These are phyloP conservation scores for Zostera marina DNA, from an alignment of 116 monocot species.

Conservation along the genomic window DNA sequence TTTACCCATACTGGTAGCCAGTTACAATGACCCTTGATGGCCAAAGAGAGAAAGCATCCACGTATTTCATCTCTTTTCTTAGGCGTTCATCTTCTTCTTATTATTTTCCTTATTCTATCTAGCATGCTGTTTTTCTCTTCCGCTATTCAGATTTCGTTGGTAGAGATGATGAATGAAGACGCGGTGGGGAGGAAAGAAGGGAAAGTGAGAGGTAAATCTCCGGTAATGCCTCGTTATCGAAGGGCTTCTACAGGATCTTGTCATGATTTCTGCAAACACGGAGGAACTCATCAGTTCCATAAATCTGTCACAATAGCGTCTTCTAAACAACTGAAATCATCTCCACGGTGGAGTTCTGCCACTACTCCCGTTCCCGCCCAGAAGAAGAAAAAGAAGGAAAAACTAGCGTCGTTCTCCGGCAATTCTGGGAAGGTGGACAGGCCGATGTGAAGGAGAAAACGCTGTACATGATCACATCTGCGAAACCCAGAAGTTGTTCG, in stretches of 20 bases:
- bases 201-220: constrained; percentile 1
- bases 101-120: too few species aligned
- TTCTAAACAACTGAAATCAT: background rate
- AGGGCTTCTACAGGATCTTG: constrained; percentile 25
- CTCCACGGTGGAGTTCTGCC: too few species aligned
- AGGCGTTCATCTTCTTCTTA: too few species aligned
- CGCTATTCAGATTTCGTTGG: too few species aligned
- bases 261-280: constrained; percentile 48
- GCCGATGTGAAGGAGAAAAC: constrained; percentile 23
- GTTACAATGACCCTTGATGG: too few species aligned
- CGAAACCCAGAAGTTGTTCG: background rate
- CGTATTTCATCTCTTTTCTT: too few species aligned
- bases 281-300: constrained; percentile 14
- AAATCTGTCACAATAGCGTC: constrained; percentile 4
- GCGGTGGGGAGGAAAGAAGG: background rate
- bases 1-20: too few species aligned
- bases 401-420: constrained; percentile 3
- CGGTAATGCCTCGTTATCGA: constrained; percentile 24
- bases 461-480: constrained; percentile 11
- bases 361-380: too few species aligned
- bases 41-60: too few species aligned
- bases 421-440: background rate
- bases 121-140: too few species aligned
- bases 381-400: background rate
- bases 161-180: too few species aligned